These are phyloP conservation scores for Botrytis pseudocinerea DNA, from an alignment of 2,329 filamentous ascomycete species.

Conservation along the genomic window DNA sequence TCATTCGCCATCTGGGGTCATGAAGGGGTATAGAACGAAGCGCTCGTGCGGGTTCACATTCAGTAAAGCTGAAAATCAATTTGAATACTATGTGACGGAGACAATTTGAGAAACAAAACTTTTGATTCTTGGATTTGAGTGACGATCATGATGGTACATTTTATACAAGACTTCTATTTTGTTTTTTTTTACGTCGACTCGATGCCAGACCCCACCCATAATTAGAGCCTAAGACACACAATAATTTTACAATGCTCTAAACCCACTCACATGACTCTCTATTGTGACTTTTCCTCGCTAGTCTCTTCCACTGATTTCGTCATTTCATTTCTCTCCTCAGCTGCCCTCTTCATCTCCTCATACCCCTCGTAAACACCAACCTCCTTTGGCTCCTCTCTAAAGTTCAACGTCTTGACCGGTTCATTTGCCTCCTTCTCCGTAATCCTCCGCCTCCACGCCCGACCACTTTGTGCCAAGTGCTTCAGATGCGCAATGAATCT, in stretches of 20 bases:
- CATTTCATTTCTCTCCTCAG: neutral
- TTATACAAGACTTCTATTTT: neutral
- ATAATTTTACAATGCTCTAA: conserved; percentile 9
- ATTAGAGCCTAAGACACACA: neutral
- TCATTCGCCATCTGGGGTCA: neutral
- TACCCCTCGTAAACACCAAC: conserved; percentile 10
- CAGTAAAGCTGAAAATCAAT: neutral
- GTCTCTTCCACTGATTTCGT: neutral
- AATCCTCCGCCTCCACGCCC: conserved; percentile 56
- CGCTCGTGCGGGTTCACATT: neutral
- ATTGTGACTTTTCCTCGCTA: neutral
- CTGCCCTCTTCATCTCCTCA: conserved; percentile 1
- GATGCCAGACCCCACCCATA: neutral
- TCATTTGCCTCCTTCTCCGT: conserved; percentile 52
- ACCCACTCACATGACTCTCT: neutral
- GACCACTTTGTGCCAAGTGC: conserved; percentile 55
- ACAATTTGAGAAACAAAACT: neutral
- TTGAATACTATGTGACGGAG: neutral
- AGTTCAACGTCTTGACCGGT: conserved; percentile 51
- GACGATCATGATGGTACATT: conserved; percentile 8
- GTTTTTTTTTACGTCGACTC: no score
- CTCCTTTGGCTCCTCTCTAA: conserved; percentile 13
- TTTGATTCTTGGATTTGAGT: conserved; percentile 5
- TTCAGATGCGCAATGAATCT: conserved; percentile 43
- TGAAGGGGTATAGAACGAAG: neutral